These are phyloP conservation scores for Tanacetum coccineum DNA, from an alignment of 129 eudicot species.

Conservation along the genomic window DNA sequence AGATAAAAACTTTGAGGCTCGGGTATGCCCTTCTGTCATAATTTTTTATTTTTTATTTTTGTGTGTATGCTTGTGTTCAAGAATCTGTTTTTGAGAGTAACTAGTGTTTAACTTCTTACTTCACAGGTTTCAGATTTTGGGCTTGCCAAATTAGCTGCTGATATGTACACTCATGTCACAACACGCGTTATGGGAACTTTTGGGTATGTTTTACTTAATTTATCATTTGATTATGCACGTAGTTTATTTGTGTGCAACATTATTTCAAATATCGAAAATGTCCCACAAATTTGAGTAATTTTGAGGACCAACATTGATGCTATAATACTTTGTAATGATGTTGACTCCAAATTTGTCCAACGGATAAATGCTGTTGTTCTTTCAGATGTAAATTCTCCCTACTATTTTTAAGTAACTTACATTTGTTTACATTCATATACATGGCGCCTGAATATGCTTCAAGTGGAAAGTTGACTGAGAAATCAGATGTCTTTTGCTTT, in stretches of 20 bases:
- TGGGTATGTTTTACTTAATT: slow-evolving; percentile 45
- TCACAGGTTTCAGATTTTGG: no score
- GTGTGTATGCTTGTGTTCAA: slow-evolving; percentile 1
- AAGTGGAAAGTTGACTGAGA: no score
- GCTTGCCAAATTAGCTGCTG: no score
- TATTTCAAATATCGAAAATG: no score
- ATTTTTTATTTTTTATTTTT: slow-evolving; percentile 2
- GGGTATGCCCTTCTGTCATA: no score
- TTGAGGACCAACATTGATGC: not conserved
- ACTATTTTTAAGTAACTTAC: slow-evolving; percentile 3
- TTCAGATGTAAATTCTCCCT: not conserved
- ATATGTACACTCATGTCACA: no score
- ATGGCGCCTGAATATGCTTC: no score
- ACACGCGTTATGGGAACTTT: slow-evolving; percentile 98
- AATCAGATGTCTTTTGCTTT: slow-evolving; percentile 66
- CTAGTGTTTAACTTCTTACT: not conserved
- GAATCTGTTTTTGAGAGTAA: not conserved
- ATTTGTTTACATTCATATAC: slow-evolving; percentile 45
- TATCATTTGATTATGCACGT: not conserved
- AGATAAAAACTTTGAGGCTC: no score
- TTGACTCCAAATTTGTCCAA: slow-evolving; percentile 1
- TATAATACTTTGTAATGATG: no score
- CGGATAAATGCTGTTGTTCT: not conserved
- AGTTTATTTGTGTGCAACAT: no score
- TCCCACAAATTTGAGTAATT: not conserved